Evolutionary conservation across 1,284 basidiomycete genomes (phyloP).

Genomic region (Mycena citricolor): DNA sequence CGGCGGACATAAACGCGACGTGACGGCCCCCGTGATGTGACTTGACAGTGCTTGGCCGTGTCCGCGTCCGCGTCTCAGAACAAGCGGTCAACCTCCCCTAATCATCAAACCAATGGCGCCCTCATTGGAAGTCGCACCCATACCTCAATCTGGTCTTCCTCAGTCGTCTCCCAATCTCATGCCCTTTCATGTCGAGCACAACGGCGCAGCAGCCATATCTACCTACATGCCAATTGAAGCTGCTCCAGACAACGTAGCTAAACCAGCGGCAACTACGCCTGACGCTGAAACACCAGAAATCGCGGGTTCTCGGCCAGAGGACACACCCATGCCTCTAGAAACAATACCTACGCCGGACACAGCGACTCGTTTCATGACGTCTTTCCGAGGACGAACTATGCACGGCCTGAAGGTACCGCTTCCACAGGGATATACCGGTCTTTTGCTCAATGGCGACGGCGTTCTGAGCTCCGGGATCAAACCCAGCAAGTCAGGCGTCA

Average conservation of each 20-base stretch:
- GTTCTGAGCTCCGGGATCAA: constrained; percentile 18
- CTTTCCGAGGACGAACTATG: constrained; percentile 72
- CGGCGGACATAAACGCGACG: too few species aligned
- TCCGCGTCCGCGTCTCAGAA: too few species aligned
- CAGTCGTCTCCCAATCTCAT: constrained; percentile 61
- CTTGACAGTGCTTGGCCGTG: too few species aligned
- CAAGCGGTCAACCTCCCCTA: too few species aligned
- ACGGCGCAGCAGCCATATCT: constrained; percentile 68
- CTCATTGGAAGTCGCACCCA: too few species aligned
- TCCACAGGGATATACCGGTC: constrained; percentile 66
- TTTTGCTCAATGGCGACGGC: constrained; percentile 48
- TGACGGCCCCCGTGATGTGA: too few species aligned
- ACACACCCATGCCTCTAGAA: constrained; percentile 13
- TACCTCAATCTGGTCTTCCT: too few species aligned
- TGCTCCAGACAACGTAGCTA: constrained; percentile 35
- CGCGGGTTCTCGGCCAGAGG: constrained; percentile 2
- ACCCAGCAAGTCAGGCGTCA: constrained; percentile 6
- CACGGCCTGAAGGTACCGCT: constrained; percentile 62
- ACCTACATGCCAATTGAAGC: constrained; percentile 66
- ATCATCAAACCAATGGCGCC: too few species aligned
- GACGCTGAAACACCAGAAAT: constrained; percentile 7
- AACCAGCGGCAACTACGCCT: constrained; percentile 26
- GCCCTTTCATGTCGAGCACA: constrained; percentile 75
- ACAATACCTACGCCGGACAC: constrained; percentile 26
- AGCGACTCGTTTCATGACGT: constrained; percentile 52